Evolutionary conservation across 768 basidiomycete species (phyloP), one percentile per base, ranked within the genome.

Genomic region (Calvatia gigantea): DNA sequence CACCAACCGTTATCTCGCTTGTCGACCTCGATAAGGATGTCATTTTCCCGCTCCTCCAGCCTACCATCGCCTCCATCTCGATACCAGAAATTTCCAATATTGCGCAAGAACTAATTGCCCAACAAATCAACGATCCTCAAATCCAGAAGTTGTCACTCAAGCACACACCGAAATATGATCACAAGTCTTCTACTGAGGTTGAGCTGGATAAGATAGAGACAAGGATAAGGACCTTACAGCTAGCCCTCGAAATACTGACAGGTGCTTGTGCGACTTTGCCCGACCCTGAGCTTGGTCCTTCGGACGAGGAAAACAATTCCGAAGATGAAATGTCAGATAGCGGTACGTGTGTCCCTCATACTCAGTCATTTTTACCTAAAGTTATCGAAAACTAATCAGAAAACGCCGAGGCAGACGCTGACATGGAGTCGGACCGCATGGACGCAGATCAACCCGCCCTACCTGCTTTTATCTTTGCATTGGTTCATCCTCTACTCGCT

Each of bases 181-280:
- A 95, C 66, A 87, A 82, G 67, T 80, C 87, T 2, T 65, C 75
- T 1, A 78, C 78, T 12, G 89, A 94, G 64, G 53, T 83, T 9
- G 84, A 88, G 62, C 77, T 97, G 2, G 89, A 91, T 58, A 73
- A 73, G 27, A 73, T 94, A 12, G 94, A 98, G 69, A 73, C 75
- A 14, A 80, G 73, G 52, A 68, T 97, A 50, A 78, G 86, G 61
- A 89, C 88, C 1, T 78, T 91, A 9, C 87, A 89, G 60, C 78
- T 94, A 29, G 84, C 88, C n/a, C 75, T 97, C 25, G 94, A 98
- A 70, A 84, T 97, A 46, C 69, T 97, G 59, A 95, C 93, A 0
- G 88, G 88, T 28, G 75, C 81, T n/a, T 97, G 91, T 66, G 94
- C 94, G 17, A 91, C 86, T 5, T 71, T 97, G 37, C 91, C 91